Evolutionary conservation across 805 yeast species (phyloP), one percentile per base, ranked within the genome.

Genomic region (Kodamaea kakaduensis): DNA sequence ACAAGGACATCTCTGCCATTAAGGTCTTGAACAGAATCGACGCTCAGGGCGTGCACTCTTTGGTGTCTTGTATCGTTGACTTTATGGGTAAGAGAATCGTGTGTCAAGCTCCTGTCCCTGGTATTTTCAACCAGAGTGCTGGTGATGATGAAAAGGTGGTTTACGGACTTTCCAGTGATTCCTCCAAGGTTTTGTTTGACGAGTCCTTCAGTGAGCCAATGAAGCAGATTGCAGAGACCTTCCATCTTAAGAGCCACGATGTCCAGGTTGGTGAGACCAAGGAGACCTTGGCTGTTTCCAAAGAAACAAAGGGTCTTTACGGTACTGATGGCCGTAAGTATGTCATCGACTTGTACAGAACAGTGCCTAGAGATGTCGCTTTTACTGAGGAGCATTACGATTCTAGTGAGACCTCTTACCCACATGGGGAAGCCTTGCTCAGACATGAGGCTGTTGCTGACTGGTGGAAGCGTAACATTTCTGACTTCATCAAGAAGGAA

Each of bases 81-180:
- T 90, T 77, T 62, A 78, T 84, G 52, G 98, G 97, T 42, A 81
- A 78, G 50, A 76, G 97, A 58, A 69, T 90, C 23, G 73, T 90
- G 24, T 86, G 95, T 57, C 97, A 90, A 65, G 85, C 96, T 9
- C 96, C 96, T 9, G 95, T 90, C 28, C 98, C 98, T 10, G 97
- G 97, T 41, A 77, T 84, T 38, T 81, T 84, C 58, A 67, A 75
- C 36, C 62, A 65, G 38, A 47, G 52, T 18, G 55, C 53, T 30
- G 66, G 59, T 25, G 72, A 61, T 24, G 62, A 66, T 18, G 71
- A 64, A 32, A 76, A 73, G 51, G 84, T 87, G 32, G 71, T 69
- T 7, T 86, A 89, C 52, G 97, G 97, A 36, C 71, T 69, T 33
- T 76, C 81, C 29, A 87, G 84, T 40, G 83, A 74, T 38, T 67